phyloP scores from a whole-genome alignment of 208 protist genomes.

The Trypanosomatidae sp. region DNA sequence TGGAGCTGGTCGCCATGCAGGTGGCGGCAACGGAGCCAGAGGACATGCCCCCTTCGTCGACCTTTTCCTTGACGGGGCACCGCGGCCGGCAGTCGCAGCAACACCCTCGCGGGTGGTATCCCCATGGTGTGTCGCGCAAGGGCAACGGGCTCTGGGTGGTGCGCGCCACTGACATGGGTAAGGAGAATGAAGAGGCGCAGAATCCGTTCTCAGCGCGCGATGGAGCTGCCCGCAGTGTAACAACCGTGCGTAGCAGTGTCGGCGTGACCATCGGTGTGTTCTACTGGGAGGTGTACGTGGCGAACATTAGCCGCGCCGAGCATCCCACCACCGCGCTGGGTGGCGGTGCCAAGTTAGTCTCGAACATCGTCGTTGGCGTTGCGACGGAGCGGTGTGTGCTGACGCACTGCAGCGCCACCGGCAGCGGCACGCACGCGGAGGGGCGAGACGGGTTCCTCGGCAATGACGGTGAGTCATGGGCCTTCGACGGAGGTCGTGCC shows the following conservation, averaged over 20 bases:
- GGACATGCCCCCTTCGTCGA: neutral
- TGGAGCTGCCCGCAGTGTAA: conserved; percentile 27
- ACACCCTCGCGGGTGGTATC: neutral
- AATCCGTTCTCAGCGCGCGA: conserved; percentile 20
- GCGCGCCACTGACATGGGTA: conserved; percentile 18
- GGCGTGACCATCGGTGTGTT: conserved; percentile 76
- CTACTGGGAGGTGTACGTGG: conserved; percentile 89
- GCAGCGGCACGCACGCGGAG: neutral
- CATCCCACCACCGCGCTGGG: conserved; percentile 3
- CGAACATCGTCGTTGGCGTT: conserved; percentile 56
- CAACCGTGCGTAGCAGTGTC: conserved; percentile 60
- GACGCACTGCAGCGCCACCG: neutral
- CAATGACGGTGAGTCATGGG: conserved; percentile 77
- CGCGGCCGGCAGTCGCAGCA: neutral
- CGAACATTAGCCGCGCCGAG: conserved; percentile 37
- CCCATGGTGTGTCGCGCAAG: conserved; percentile 20
- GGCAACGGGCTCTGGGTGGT: conserved; percentile 35
- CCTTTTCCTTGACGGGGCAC: neutral
- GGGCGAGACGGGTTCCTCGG: conserved; percentile 46
- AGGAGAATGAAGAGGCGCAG: conserved; percentile 3
- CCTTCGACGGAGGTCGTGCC: conserved; percentile 61
- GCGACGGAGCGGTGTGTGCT: conserved; percentile 40
- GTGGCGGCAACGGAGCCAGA: neutral
- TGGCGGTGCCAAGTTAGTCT: conserved; percentile 9
- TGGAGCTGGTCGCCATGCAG: conserved; percentile 13